Percentiles rank a stretch among this genome's conserved stretches.
Conservation (phyloP, 768 basidiomycete genomes). For the Leccinum incarnatum region DNA sequence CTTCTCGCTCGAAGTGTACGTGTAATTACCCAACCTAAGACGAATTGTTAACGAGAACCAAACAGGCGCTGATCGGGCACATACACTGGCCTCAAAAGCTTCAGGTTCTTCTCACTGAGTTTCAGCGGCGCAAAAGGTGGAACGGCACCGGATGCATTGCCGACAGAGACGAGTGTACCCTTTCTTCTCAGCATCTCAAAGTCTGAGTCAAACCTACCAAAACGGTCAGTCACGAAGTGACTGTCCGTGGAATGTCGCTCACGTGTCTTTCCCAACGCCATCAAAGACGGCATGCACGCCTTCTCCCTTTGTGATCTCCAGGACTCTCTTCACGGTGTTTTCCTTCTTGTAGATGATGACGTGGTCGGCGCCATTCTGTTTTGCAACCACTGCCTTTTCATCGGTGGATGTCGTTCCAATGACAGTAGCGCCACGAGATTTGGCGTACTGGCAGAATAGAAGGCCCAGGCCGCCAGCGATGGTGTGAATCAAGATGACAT, state of each 20-base stretch:
- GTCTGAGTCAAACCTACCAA: constrained; percentile 65
- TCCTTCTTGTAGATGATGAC: constrained; percentile 81
- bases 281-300: constrained; percentile 89
- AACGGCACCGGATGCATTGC: constrained; percentile 88
- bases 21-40: constrained; percentile 67
- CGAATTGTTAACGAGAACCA: constrained; percentile 7
- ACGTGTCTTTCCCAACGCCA: constrained; percentile 97
- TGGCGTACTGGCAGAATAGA: constrained; percentile 65
- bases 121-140: constrained; percentile 72
- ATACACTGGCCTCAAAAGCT: constrained; percentile 72
- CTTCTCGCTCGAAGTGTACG: constrained; percentile 71
- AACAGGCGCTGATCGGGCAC: constrained; percentile 13
- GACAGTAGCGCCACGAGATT: constrained; percentile 75
- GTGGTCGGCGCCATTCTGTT: constrained; percentile 76
- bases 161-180: constrained; percentile 86
- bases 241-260: constrained; percentile 27
- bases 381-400: constrained; percentile 82
- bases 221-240: constrained; percentile 2
- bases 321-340: constrained; percentile 68
- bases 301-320: constrained; percentile 72
- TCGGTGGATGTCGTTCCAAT: constrained; percentile 89
- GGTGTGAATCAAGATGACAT: constrained; percentile 83
- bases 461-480: constrained; percentile 88
- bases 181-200: constrained; percentile 82
- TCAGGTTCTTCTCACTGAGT: constrained; percentile 80